These are phyloP conservation scores for Exobasidium rhododendri DNA, from an alignment of 1,284 basidiomycete species.

Conservation along the genomic window DNA sequence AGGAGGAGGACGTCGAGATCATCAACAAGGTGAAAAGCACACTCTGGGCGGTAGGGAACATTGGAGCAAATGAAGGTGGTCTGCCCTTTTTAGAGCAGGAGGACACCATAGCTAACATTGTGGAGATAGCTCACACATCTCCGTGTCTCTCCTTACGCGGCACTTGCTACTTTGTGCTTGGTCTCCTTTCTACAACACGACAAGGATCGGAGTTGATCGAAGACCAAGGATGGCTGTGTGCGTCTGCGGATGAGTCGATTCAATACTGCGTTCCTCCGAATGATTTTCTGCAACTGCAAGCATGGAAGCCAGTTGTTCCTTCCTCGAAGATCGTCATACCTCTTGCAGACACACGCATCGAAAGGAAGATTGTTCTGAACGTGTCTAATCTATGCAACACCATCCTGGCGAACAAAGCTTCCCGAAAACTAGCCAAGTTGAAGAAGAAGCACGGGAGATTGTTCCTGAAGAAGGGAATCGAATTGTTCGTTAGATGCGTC, in stretches of 20 bases:
- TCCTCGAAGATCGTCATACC: neutral
- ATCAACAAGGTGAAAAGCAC: constrained; percentile 89
- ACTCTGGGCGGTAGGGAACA: constrained; percentile 96
- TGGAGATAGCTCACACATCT: constrained; percentile 86
- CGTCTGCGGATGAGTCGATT: neutral
- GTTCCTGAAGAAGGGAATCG: constrained; percentile 19
- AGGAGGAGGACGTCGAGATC: constrained; percentile 75
- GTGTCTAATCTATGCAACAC: constrained; percentile 94
- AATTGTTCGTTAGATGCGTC: constrained; percentile 40
- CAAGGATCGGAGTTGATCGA: constrained; percentile 78
- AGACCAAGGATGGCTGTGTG: constrained; percentile 82
- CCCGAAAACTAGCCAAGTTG: constrained; percentile 36
- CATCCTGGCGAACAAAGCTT: constrained; percentile 68
- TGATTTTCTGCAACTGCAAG: constrained; percentile 68
- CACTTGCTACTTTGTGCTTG: constrained; percentile 93
- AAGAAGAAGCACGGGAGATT: constrained; percentile 59
- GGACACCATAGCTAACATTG: constrained; percentile 80
- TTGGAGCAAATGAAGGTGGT: constrained; percentile 83
- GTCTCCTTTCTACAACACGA: constrained; percentile 71
- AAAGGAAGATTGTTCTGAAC: constrained; percentile 80
- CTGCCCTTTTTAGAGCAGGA: constrained; percentile 92
- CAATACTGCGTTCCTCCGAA: constrained; percentile 1
- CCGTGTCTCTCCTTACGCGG: constrained; percentile 86
- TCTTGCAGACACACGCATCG: constrained; percentile 47
- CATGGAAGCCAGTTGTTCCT: constrained; percentile 62